A percentile compares a stretch with the other conserved stretches of the same genome.
Evolutionary conservation across 176 grass and related monocot species (phyloP).

Genomic region (Oryza longistaminata): DNA sequence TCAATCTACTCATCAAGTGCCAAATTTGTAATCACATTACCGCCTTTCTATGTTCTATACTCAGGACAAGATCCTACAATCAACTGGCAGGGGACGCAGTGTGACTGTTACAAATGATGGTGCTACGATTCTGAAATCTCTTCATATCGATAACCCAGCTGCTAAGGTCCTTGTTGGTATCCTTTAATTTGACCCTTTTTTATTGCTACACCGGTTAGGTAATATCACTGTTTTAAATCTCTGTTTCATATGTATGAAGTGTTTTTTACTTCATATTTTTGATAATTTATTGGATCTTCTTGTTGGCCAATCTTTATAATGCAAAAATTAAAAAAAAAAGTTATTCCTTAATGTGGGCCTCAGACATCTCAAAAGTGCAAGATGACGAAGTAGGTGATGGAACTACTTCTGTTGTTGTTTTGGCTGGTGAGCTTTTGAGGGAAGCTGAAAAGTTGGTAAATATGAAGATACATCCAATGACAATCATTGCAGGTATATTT

Average conservation of each 20-base stretch:
- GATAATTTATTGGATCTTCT: neutral
- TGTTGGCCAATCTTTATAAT: neutral
- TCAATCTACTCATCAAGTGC: neutral
- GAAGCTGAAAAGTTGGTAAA: conserved; percentile 86
- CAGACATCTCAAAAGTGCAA: conserved; percentile 99
- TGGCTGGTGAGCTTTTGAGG: conserved; percentile 91
- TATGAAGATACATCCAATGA: conserved; percentile 96
- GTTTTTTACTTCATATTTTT: neutral
- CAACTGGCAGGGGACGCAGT: conserved; percentile 72
- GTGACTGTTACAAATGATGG: conserved; percentile 96
- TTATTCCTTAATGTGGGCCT: conserved; percentile 42
- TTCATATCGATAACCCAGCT: conserved; percentile 94
- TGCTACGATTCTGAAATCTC: conserved; percentile 91
- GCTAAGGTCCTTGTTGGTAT: conserved; percentile 99
- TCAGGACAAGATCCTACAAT: conserved; percentile 96
- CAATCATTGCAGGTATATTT: conserved; percentile 87
- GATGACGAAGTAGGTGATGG: conserved; percentile 98
- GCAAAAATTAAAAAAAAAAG: neutral
- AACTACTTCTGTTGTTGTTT: conserved; percentile 93
- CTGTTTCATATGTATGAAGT: neutral
- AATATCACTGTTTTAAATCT: neutral
- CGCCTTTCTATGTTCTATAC: neutral
- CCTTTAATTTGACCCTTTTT: conserved; percentile 44
- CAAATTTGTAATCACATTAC: neutral
- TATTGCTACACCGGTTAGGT: neutral